Evolutionary conservation across 2,329 filamentous ascomycete genomes (phyloP).

Genomic region (Davidsoniella neocaledoniae): DNA sequence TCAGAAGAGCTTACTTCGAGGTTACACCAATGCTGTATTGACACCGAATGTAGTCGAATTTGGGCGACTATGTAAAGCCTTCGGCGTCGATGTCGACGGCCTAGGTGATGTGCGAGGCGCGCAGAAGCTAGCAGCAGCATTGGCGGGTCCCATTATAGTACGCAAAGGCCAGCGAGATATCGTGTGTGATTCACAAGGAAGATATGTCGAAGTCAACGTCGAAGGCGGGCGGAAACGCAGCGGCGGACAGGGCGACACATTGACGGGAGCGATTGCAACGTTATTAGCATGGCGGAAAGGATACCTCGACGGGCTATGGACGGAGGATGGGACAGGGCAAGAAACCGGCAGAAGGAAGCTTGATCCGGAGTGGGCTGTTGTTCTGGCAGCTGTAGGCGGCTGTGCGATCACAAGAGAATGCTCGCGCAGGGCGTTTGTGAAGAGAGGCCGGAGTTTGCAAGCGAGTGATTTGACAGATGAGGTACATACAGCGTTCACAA

Average conservation of each 20-base stretch:
- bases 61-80: constrained; percentile 31
- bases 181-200: constrained; percentile 26
- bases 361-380: constrained; percentile 40
- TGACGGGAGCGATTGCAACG: constrained; percentile 79
- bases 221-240: constrained; percentile 74
- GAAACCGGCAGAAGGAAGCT: constrained; percentile 17
- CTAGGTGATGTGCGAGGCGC: constrained; percentile 31
- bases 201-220: constrained; percentile 43
- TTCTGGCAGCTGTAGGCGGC: constrained; percentile 72
- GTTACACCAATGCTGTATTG: constrained; percentile 69
- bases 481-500: constrained; percentile 66
- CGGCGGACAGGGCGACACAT: constrained; percentile 86
- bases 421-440: constrained; percentile 70
- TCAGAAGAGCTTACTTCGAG: constrained; percentile 41
- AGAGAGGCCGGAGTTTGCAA: constrained; percentile 75
- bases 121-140: constrained; percentile 50
- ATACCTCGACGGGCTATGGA: constrained; percentile 74
- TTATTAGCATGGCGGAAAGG: constrained; percentile 77
- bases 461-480: constrained; percentile 87
- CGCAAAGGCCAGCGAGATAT: constrained; percentile 76
- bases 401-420: constrained; percentile 77
- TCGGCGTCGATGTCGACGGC: constrained; percentile 43
- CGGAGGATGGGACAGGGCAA: constrained; percentile 32
- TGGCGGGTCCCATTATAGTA: constrained; percentile 79
- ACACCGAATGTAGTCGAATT: constrained; percentile 97